Evolutionary conservation across 306 rosid genomes (phyloP).

Genomic region (Macrotyloma uniflorum): DNA sequence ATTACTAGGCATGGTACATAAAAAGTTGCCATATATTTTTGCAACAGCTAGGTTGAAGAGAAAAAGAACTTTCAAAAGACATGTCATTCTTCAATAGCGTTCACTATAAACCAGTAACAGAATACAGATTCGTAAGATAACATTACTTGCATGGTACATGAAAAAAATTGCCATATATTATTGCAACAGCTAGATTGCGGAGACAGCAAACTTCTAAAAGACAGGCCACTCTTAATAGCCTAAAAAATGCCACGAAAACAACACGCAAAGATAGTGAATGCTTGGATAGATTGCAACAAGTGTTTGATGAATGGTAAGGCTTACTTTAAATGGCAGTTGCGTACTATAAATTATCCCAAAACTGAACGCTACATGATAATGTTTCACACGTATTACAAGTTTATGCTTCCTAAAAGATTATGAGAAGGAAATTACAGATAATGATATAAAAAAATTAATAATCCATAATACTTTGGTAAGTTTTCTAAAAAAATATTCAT

Average conservation of each 20-base stretch:
- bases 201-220: neutral
- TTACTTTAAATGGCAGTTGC: neutral
- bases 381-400: constrained; percentile 1
- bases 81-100: neutral
- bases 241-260: neutral
- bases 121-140: neutral
- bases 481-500: constrained; percentile 25
- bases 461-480: neutral
- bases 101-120: neutral
- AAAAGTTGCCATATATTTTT: neutral
- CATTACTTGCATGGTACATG: neutral
- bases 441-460: constrained; percentile 7
- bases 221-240: neutral
- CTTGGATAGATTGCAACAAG: neutral
- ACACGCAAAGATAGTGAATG: neutral
- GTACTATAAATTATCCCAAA: constrained; percentile 22
- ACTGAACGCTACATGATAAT: constrained; percentile 8
- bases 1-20: neutral
- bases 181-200: constrained; percentile 18
- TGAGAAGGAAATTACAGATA: constrained; percentile 17
- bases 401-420: neutral
- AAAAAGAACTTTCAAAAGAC: neutral
- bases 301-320: constrained; percentile 11
- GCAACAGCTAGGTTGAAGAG: constrained; percentile 26
- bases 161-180: neutral